Base-by-base conservation (phyloP, 352 stramenopile genomes). In the Pythium sp. region DNA sequence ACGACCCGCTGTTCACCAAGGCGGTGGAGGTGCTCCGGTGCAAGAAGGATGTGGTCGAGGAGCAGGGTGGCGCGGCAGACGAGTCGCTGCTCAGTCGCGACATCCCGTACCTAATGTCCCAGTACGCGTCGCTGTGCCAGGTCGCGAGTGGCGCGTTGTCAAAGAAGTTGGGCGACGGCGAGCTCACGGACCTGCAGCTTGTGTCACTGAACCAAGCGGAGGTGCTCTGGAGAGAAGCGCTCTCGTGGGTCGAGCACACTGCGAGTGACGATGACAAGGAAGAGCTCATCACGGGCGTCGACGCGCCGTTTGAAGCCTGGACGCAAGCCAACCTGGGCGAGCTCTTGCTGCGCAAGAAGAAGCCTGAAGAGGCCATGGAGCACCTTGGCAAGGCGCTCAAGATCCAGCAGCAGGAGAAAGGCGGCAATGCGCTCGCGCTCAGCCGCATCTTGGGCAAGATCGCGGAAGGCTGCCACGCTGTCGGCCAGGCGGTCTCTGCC, bases 291-390 rank as follows among this genome's bases (percentile, higher is more conserved):
- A 80, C 78, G 1, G 81, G 79, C 65, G 74, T 88, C 8, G 79
- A 91, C 58, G 70, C 78, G 20, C 75, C 78, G 20, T 91, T 93
- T 51, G 78, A 82, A 69, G 82, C 82, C 9, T 93, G 80, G 74
- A 78, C 90, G 26, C 68, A 91, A 67, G 89, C 79, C 38, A 93
- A 93, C 58, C 61, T 93, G 8, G 85, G 82, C 36, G 85, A 93
- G 69, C 61, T 91, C 41, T 49, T 91, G 53, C 68, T 93, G 57
- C 74, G 73, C 28, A 78, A 81, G 57, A 82, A 90, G 56, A 74
- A 87, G 41, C 80, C 73, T 5, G 80, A 91, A 20, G 78, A 90
- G 55, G 85, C 78, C 1, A 90, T 91, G 77, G 82, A 87, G 70
- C 78, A 84, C 58, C 71, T 93, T 4, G 85, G 83, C 34, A 89